Evolutionary conservation across 768 basidiomycete species (phyloP), one percentile per base, ranked within the genome.

Genomic region (Lactarius hengduanensis): DNA sequence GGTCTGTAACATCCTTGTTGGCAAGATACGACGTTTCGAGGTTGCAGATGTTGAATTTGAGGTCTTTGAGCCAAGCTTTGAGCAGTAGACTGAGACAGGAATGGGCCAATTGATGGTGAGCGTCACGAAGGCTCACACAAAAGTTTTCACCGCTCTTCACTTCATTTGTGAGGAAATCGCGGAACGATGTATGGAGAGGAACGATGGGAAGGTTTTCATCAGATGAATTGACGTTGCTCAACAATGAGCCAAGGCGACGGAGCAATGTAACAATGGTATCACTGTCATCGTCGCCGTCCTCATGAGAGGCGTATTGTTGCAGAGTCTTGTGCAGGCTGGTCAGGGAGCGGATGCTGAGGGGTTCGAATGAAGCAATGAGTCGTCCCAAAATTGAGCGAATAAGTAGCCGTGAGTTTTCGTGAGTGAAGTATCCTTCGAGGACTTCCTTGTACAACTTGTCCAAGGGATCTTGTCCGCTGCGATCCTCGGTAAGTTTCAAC

Each of bases 1-100:
- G 59, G 22, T 60, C 59, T 16, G 7, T 5, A 15, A 60, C 18
- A 45, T 60, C 59, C 16, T 43, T 13, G 59, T 60, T 60, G 4
- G 41, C n/a, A 18, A n/a, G 40, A n/a, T 43, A 41, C 15, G 59
- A 60, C 4, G 34, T 22, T 30, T 60, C 59, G 22, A 60, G 59
- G 0, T 60, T 15, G 28, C 59, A 60, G 38, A 60, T 60, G 22
- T 60, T 60, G 26, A 60, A 60, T 20, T 41, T 36, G 40, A 60
- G 59, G 8, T 43, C n/a, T n/a, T n/a, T n/a, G n/a, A n/a, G n/a
- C n/a, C n/a, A n/a, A n/a, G n/a, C 40, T 10, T 41, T 11, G 4
- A 43, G 13, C 59, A 60, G 22, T 20, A 30, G 4, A 11, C 9
- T 0, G 40, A 60, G n/a, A 41, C 40, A 41, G 40, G 40, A 41